Evolutionary conservation across 495 filamentous ascomycete genomes (phyloP), one percentile per base, ranked within the genome.

Genomic region (Thermothielavioides terrestris): DNA sequence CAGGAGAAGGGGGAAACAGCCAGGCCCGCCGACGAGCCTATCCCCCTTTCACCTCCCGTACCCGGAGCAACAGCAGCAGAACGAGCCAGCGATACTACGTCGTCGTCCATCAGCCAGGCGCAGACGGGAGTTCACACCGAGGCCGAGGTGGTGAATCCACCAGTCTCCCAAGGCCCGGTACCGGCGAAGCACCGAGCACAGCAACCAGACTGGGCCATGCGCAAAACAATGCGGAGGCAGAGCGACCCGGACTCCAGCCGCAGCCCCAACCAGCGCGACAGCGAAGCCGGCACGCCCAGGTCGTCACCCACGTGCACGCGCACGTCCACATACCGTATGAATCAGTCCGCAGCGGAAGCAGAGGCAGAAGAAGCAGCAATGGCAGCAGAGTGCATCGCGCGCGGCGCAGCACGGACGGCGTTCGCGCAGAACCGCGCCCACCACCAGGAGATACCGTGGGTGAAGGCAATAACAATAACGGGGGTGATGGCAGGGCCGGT

Each of bases 41-140:
- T 18, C 43, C 43, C 32, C 43, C 43, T 4, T 46, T 32, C n/a
- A n/a, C 31, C 32, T 46, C 43, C 7, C 31, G 15, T 36, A 53
- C 44, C 32, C 56, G 50, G 27, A 61, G 46, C 28, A 57, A n/a
- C n/a, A n/a, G n/a, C n/a, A n/a, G n/a, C n/a, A n/a, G n/a, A n/a
- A n/a, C n/a, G n/a, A n/a, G 58, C 37, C 54, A 59, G 35, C 55
- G 62, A 6, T 67, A 65, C 42, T 58, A 63, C 51, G 41, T 67
- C 46, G 39, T 42, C 15, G 36, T 27, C 39, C 38, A 42, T 42
- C 34, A 43, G 48, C 7, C 30, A 14, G 39, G 52, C n/a, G n/a
- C n/a, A 47, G 42, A 42, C 5, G 32, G 42, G 22, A 34, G 42
- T 35, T 14, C 39, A 15, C 22, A 10, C 6, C 12, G 38, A 17